Evolutionary conservation across 2,329 filamentous ascomycete genomes (phyloP), one percentile per base, ranked within the genome.

Genomic region (Laburnicola sp.): DNA sequence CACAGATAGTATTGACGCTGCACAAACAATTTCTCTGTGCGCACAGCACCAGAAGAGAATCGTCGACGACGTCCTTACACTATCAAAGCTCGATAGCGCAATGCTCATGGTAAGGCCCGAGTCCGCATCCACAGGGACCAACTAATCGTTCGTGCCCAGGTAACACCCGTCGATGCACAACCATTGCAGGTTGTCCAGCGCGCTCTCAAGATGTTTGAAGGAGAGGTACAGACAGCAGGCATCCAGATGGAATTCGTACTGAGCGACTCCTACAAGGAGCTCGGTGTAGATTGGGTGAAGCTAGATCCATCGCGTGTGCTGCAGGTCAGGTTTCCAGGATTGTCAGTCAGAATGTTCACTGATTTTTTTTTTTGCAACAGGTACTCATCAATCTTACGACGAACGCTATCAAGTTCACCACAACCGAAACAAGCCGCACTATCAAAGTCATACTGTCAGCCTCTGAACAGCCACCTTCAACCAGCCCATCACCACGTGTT

Each of bases 331-430:
- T 28, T 10, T n/a, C 10, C 9, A n/a, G 3, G 25, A 3, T 45
- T n/a, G 26, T 35, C 31, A 30, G 28, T 22, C n/a, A 30, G n/a
- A n/a, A 16, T 21, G 9, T 6, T 53, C 16, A 28, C 53, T 58
- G 37, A 60, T 16, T 2, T 4, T 10, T 16, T 10, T 10, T 16
- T 16, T 16, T 10, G 3, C 2, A 25, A 11, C 11, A 64, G 59
- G 86, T 92, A 0, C 76, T 92, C 3, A 91, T 93, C 68, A 93
- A 93, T 61, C 78, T 93, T 1, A 82, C 89, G 6, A 89, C 88
- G 6, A 93, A 93, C 62, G 87, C 88, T 0, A 86, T 93, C 69
- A 93, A 93, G 63, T 93, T 92, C 65, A 93, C 89, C 1, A 84
- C 84, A 31, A 79, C 79, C 0, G 82, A 86, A 16, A 77, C 78